These are phyloP conservation scores for Golubevia pallescens DNA, from an alignment of 1,284 basidiomycete genomes.

Conservation along the genomic window DNA sequence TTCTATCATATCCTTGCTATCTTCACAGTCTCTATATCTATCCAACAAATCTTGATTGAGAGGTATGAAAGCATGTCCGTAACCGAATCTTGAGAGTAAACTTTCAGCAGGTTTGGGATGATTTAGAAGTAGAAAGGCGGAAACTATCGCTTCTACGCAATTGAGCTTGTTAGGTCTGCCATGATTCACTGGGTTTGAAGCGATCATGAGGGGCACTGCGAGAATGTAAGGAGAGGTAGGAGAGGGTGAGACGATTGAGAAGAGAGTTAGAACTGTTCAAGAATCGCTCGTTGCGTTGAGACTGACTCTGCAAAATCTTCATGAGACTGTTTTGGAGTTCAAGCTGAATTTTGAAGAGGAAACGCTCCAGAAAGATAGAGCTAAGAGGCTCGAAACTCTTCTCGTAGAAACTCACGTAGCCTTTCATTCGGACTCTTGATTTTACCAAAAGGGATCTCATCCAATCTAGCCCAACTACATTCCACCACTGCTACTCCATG, in stretches of 20 bases:
- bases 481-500: constrained; percentile 92
- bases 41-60: constrained; percentile 41
- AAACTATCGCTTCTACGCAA: constrained; percentile 46
- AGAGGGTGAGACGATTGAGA: not conserved
- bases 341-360: no score
- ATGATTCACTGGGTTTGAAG: constrained; percentile 60
- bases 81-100: constrained; percentile 50
- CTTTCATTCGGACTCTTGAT: constrained; percentile 92
- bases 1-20: constrained; percentile 26
- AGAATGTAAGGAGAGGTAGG: no score
- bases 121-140: constrained; percentile 41
- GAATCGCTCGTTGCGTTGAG: no score
- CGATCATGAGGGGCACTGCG: constrained; percentile 50
- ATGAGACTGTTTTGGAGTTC: no score
- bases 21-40: constrained; percentile 29
- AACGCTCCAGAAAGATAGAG: no score
- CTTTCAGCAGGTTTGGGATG: constrained; percentile 35
- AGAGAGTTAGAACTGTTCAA: not conserved
- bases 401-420: constrained; percentile 74
- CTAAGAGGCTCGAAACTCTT: no score
- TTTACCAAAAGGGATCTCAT: constrained; percentile 91
- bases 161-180: constrained; percentile 60
- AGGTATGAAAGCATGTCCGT: constrained; percentile 48
- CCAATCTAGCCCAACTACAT: constrained; percentile 93
- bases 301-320: no score